These are phyloP conservation scores for Dipodascus albidus DNA, from an alignment of 805 yeast genomes.

Conservation along the genomic window DNA sequence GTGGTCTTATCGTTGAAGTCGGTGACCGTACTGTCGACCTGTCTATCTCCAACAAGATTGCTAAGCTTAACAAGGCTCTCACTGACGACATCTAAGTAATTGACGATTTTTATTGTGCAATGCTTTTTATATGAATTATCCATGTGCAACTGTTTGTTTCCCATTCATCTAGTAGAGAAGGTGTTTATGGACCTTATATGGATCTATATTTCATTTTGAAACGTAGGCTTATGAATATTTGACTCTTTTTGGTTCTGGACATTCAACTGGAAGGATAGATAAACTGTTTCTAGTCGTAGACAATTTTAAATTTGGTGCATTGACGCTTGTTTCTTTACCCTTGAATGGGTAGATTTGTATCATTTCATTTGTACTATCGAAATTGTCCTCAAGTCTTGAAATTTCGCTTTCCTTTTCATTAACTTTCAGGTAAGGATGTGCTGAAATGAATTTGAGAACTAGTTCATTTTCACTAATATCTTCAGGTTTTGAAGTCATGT, in stretches of 20 bases:
- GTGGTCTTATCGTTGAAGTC: constrained; percentile 92
- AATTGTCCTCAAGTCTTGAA: neutral
- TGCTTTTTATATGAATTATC: neutral
- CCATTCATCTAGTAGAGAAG: too few species aligned
- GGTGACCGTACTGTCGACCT: constrained; percentile 96
- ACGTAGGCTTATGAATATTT: neutral
- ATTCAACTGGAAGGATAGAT: neutral
- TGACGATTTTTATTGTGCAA: neutral
- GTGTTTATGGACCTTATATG: too few species aligned
- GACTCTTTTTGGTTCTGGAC: neutral
- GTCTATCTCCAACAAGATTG: constrained; percentile 72
- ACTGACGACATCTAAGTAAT: constrained; percentile 33
- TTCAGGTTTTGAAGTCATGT: neutral
- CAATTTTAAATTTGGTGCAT: neutral
- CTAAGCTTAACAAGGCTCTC: constrained; percentile 81
- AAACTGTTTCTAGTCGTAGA: neutral
- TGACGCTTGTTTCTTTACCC: too few species aligned
- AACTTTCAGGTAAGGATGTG: neutral
- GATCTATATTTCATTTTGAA: neutral
- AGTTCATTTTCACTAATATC: neutral
- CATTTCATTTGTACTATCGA: neutral
- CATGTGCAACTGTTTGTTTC: neutral
- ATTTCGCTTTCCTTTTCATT: neutral
- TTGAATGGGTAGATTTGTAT: neutral
- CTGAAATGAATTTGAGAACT: neutral